These are phyloP conservation scores for Wallemia ichthyophaga DNA, from an alignment of 1,284 basidiomycete genomes.

Conservation along the genomic window DNA sequence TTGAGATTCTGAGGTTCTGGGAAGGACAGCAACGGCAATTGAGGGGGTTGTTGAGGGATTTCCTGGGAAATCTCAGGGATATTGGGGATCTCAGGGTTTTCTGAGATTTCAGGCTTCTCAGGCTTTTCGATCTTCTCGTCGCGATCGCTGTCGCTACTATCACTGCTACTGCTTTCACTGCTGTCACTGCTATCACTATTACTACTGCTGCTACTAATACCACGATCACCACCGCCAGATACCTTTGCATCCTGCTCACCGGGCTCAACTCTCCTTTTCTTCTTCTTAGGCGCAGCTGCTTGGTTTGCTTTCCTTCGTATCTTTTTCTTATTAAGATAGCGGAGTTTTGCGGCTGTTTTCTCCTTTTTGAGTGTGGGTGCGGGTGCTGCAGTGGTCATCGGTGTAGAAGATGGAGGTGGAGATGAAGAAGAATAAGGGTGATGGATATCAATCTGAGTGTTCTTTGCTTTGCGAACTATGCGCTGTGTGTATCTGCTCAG, in stretches of 20 bases:
- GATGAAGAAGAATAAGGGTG: not conserved
- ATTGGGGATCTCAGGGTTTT: no score
- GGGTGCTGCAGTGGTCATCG: not conserved
- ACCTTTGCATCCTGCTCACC: conserved; percentile 2
- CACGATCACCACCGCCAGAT: no score
- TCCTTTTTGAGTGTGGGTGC: not conserved
- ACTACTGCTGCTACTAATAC: conserved; percentile 2
- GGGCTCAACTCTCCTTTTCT: conserved; percentile 2
- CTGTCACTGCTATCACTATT: conserved; percentile 1
- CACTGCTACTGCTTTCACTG: conserved; percentile 1
- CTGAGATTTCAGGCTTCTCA: not conserved
- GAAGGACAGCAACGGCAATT: not conserved
- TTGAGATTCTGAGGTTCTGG: not conserved
- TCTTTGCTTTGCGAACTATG: no score
- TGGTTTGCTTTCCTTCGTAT: conserved; percentile 26
- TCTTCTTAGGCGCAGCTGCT: conserved; percentile 13
- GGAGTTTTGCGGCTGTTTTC: conserved; percentile 28
- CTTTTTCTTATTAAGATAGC: conserved; percentile 35
- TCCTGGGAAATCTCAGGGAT: no score
- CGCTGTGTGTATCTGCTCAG: no score
- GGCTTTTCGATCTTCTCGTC: not conserved
- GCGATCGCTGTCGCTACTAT: conserved; percentile 5
- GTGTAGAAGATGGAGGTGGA: not conserved
- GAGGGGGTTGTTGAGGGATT: conserved; percentile 4
- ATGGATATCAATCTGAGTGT: not conserved